These are phyloP conservation scores for Cyberlindnera galapagoensis DNA, from an alignment of 805 yeast species.

Conservation along the genomic window DNA sequence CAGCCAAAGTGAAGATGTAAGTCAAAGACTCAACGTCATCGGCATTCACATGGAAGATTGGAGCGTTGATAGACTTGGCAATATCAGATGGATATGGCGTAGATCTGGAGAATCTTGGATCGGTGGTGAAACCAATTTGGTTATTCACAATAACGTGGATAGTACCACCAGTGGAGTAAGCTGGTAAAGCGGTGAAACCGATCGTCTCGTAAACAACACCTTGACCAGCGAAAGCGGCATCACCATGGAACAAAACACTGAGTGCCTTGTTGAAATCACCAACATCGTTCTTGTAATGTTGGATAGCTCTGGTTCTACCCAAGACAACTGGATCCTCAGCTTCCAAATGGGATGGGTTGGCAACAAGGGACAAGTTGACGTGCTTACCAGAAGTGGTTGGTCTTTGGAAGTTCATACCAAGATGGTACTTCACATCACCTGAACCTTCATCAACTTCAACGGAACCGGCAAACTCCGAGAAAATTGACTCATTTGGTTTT, in stretches of 20 bases:
- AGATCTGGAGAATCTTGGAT: slow-evolving; percentile 95
- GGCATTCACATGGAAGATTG: slow-evolving; percentile 98
- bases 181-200: slow-evolving; percentile 90
- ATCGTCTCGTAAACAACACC: slow-evolving; percentile 99
- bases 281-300: slow-evolving; percentile 83
- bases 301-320: slow-evolving; percentile 96
- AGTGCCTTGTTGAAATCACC: slow-evolving; percentile 81
- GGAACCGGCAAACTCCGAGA: slow-evolving; percentile 92
- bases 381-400: slow-evolving; percentile 98
- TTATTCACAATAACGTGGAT: slow-evolving; percentile 93
- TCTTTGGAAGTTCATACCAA: slow-evolving; percentile 98
- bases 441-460: slow-evolving; percentile 91
- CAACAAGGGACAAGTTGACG: slow-evolving; percentile 92
- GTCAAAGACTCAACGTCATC: slow-evolving; percentile 94
- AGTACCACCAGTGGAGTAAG: slow-evolving; percentile 97
- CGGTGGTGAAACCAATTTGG: slow-evolving; percentile 99
- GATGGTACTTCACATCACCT: slow-evolving; percentile 98
- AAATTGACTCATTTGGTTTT: slow-evolving; percentile 96
- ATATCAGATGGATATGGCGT: slow-evolving; percentile 97
- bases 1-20: slow-evolving; percentile 91
- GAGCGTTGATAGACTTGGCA: slow-evolving; percentile 95
- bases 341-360: slow-evolving; percentile 98
- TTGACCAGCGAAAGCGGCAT: slow-evolving; percentile 97
- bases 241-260: slow-evolving; percentile 95
- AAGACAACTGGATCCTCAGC: slow-evolving; percentile 98